Evolutionary conservation across 139 green algal genomes (phyloP).

Genomic region (Gonium pectorale): DNA sequence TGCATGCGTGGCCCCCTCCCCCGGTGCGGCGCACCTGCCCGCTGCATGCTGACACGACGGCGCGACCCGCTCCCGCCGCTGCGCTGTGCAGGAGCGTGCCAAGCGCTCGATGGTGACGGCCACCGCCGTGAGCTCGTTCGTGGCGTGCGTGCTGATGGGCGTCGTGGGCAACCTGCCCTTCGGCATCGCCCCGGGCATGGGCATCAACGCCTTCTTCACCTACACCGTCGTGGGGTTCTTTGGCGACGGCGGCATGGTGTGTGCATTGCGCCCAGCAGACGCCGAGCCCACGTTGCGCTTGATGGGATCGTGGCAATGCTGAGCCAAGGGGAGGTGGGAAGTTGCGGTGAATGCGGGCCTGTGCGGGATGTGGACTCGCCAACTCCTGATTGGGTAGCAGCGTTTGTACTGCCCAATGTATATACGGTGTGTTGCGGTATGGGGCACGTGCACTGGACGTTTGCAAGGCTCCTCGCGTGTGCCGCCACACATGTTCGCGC

Average conservation of each 20-base stretch:
- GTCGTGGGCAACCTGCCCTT: conserved; percentile 81
- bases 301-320: no score
- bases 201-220: conserved; percentile 85
- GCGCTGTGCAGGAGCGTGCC: conserved; percentile 59
- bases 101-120: conserved; percentile 72
- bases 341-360: no score
- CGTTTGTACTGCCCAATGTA: no score
- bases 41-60: no score
- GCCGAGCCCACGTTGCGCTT: neutral
- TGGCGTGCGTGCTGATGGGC: conserved; percentile 83
- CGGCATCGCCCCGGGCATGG: conserved; percentile 83
- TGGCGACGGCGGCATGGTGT: conserved; percentile 52
- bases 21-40: neutral
- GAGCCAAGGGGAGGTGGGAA: no score
- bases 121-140: conserved; percentile 74
- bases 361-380: no score
- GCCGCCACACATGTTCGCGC: neutral
- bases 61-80: conserved; percentile 60
- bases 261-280: neutral
- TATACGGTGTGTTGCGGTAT: no score
- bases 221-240: conserved; percentile 82
- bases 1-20: neutral
- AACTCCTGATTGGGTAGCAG: no score
- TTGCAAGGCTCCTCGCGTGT: no score
- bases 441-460: no score